Evolutionary conservation across 176 grass and related monocot species (phyloP).

Genomic region (Ensete ventricosum): DNA sequence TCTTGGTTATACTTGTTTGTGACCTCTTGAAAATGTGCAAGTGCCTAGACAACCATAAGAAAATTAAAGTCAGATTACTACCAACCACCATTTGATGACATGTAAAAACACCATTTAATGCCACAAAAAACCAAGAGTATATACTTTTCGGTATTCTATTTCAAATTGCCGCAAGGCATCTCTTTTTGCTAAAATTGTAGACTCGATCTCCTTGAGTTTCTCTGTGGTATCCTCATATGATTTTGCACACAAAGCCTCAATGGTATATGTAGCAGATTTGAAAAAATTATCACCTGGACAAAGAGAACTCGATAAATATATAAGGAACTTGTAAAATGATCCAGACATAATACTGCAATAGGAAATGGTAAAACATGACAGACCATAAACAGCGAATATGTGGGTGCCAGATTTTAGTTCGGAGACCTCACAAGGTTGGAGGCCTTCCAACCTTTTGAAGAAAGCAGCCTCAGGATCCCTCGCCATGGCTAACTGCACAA

Average conservation of each 20-base stretch:
- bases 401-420: constrained; percentile 78
- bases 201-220: constrained; percentile 83
- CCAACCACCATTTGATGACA: too few species aligned
- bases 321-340: constrained; percentile 12
- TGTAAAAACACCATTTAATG: not conserved
- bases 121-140: constrained; percentile 17
- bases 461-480: constrained; percentile 98
- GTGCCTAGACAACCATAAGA: constrained; percentile 46
- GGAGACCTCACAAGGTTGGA: constrained; percentile 90
- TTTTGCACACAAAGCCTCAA: constrained; percentile 83
- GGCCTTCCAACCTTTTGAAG: constrained; percentile 97
- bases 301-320: constrained; percentile 5
- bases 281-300: constrained; percentile 97
- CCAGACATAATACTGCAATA: constrained; percentile 27
- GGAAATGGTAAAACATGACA: not conserved
- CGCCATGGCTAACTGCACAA: constrained; percentile 75
- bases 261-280: constrained; percentile 82
- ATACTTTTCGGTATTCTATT: constrained; percentile 94
- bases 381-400: constrained; percentile 29
- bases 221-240: constrained; percentile 78
- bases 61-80: constrained; percentile 9
- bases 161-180: constrained; percentile 88
- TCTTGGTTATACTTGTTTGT: constrained; percentile 83
- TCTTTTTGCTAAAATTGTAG: constrained; percentile 87
- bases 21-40: constrained; percentile 90